These are phyloP conservation scores for Saturnispora ahearnii DNA, from an alignment of 805 yeast species.

Conservation along the genomic window DNA sequence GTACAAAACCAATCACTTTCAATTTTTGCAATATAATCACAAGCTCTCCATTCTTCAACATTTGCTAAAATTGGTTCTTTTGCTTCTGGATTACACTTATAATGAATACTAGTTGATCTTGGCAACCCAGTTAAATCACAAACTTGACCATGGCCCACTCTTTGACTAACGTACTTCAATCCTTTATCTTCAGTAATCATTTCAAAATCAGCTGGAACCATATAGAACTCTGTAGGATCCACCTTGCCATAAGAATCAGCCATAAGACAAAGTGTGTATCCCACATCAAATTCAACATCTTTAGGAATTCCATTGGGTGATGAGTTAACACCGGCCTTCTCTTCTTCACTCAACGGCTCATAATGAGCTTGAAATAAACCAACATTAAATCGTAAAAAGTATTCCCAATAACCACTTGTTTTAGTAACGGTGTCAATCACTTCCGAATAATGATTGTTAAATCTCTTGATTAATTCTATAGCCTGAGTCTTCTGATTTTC, in stretches of 20 bases:
- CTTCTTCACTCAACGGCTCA: not conserved
- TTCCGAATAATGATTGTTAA: slow-evolving; percentile 4
- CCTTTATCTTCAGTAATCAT: slow-evolving; percentile 19
- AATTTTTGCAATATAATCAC: slow-evolving; percentile 20
- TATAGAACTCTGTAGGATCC: not conserved
- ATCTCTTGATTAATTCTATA: slow-evolving; percentile 12
- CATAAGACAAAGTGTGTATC: too few species aligned
- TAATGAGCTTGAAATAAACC: slow-evolving; percentile 13
- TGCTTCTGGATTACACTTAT: slow-evolving; percentile 20
- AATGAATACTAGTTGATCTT: slow-evolving; percentile 21
- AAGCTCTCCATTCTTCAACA: slow-evolving; percentile 26
- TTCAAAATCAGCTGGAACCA: slow-evolving; percentile 19
- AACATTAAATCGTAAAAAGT: slow-evolving; percentile 10
- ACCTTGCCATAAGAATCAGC: not conserved
- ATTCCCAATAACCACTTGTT: slow-evolving; percentile 16
- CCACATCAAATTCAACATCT: too few species aligned
- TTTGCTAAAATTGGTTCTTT: slow-evolving; percentile 15
- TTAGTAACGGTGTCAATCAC: slow-evolving; percentile 2
- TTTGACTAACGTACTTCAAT: slow-evolving; percentile 22
- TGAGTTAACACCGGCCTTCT: not conserved
- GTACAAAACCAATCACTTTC: slow-evolving; percentile 14
- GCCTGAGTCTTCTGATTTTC: slow-evolving; percentile 17
- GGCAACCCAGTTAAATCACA: slow-evolving; percentile 29
- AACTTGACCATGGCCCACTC: slow-evolving; percentile 22
- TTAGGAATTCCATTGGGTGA: too few species aligned